A percentile compares a stretch with the other conserved stretches of the same genome.
These are phyloP conservation scores for Thielaviopsis musarum DNA, from an alignment of 2,329 filamentous ascomycete species.

Conservation along the genomic window DNA sequence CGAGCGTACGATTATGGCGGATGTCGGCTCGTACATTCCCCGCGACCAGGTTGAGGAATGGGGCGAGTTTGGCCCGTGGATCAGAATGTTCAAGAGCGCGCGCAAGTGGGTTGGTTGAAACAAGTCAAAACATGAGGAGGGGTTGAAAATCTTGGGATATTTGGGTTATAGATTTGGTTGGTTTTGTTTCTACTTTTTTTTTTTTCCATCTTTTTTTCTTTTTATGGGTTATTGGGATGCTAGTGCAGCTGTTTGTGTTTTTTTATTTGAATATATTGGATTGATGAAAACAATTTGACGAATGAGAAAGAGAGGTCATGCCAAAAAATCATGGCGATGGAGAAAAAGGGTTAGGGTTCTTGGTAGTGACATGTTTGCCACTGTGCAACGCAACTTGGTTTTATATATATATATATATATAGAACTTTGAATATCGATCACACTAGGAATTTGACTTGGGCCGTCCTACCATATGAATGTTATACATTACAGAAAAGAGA, in stretches of 20 bases:
- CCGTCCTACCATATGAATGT: too few relatives aligned
- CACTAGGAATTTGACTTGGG: too few relatives aligned
- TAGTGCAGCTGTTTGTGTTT: not conserved
- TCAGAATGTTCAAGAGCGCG: constrained; percentile 71
- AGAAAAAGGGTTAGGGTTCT: not conserved
- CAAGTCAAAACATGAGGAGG: too few relatives aligned
- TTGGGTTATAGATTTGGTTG: not conserved
- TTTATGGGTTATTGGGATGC: not conserved
- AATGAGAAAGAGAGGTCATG: not conserved
- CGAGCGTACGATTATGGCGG: constrained; percentile 71
- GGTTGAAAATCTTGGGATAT: not conserved
- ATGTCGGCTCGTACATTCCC: constrained; percentile 61
- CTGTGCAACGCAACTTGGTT: not conserved
- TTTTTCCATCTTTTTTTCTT: not conserved
- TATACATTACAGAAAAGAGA: too few relatives aligned
- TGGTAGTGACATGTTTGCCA: not conserved
- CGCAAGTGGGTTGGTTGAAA: constrained; percentile 77
- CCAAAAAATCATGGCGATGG: not conserved
- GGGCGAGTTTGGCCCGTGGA: constrained; percentile 75
- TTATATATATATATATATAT: too few relatives aligned
- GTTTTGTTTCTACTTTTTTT: not conserved
- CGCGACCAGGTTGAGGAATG: constrained; percentile 40
- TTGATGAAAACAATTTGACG: not conserved
- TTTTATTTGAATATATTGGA: not conserved
- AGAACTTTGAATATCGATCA: too few relatives aligned